Percentiles rank a stretch among this genome's conserved stretches.
phyloP scores from a whole-genome alignment of 139 green algal species.

The Coccomyxa sp. region DNA sequence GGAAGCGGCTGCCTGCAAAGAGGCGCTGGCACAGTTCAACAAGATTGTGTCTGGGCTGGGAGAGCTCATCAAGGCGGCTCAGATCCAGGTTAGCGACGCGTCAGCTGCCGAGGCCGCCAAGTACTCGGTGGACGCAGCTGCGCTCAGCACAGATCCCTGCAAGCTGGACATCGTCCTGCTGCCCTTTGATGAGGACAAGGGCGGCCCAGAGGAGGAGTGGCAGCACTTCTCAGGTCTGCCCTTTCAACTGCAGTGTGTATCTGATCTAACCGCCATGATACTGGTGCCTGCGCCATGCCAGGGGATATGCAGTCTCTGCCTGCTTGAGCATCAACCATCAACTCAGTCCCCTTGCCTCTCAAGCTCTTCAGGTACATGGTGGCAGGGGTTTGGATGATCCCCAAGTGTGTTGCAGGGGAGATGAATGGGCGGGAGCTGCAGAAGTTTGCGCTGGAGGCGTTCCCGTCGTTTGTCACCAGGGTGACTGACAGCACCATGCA shows the following conservation, averaged over 20 bases:
- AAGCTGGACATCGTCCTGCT: neutral
- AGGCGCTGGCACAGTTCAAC: neutral
- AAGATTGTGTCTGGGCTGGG: neutral
- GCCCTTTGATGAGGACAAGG: neutral
- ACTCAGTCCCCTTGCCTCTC: neutral
- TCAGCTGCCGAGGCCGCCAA: neutral
- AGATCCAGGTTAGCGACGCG: neutral
- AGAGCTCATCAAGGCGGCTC: neutral
- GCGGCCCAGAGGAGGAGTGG: constrained; percentile 6
- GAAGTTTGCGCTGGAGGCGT: constrained; percentile 1
- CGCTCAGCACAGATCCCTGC: neutral
- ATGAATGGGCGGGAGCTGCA: constrained; percentile 2
- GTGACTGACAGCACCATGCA: neutral
- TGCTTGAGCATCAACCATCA: too few relatives aligned
- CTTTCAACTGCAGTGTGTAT: neutral
- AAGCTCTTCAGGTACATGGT: neutral
- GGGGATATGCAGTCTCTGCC: too few relatives aligned
- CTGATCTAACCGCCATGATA: too few relatives aligned
- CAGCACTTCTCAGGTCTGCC: neutral
- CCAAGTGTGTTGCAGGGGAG: neutral
- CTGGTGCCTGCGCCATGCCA: too few relatives aligned
- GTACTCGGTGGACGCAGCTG: neutral
- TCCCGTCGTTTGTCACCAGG: neutral
- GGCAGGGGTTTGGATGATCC: neutral
- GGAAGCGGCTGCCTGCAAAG: neutral